phyloP scores from a whole-genome alignment of 129 eudicot species.

The Lonicera japonica region DNA sequence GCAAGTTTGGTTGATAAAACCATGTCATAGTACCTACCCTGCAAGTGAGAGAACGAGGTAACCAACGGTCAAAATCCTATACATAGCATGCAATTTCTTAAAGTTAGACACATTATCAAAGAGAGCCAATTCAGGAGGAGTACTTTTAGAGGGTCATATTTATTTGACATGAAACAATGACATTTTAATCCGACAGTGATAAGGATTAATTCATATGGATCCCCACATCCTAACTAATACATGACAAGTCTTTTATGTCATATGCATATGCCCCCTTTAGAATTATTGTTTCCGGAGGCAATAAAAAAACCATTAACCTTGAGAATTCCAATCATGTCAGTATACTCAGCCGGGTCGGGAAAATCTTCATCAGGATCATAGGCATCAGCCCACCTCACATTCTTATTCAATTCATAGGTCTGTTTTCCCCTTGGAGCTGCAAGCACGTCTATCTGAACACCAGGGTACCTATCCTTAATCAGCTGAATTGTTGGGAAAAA shows the following conservation, averaged over 20 bases:
- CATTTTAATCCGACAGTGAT: too few relatives aligned
- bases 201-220: too few relatives aligned
- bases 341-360: conserved; percentile 74
- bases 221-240: too few relatives aligned
- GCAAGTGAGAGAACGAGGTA: conserved; percentile 17
- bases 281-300: too few relatives aligned
- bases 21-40: conserved; percentile 84
- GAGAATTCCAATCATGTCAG: conserved; percentile 65
- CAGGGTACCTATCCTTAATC: conserved; percentile 82
- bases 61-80: background rate
- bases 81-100: background rate
- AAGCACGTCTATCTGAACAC: conserved; percentile 74
- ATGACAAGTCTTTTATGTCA: too few relatives aligned
- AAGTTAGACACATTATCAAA: too few relatives aligned
- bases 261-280: too few relatives aligned
- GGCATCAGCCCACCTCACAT: conserved; percentile 90
- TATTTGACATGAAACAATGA: too few relatives aligned
- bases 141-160: too few relatives aligned
- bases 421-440: conserved; percentile 80
- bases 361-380: conserved; percentile 64
- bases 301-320: conserved; percentile 49
- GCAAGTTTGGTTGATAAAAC: conserved; percentile 79
- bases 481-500: conserved; percentile 82
- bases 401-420: conserved; percentile 74
- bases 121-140: too few relatives aligned